Conservation (phyloP, 495 filamentous ascomycete genomes). For the Hypoxylon cercidicola region DNA sequence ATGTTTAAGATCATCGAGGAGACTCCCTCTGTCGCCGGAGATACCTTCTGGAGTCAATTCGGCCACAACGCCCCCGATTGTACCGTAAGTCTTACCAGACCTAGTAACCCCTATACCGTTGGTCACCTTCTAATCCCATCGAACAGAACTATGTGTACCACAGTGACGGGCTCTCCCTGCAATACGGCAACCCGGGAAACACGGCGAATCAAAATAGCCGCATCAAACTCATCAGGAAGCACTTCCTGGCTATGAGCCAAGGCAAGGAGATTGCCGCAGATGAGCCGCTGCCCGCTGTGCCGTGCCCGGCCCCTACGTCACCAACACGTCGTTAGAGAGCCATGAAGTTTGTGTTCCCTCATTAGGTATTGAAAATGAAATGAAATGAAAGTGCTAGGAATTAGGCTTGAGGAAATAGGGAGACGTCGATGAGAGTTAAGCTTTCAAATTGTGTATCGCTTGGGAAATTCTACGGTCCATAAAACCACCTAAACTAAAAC, state of each 20-base stretch:
- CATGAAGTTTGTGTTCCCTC: no score
- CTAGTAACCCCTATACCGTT: neutral
- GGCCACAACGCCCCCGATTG: conserved; percentile 63
- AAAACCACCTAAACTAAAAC: no score
- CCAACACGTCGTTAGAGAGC: conserved; percentile 50
- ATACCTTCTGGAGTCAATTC: conserved; percentile 64
- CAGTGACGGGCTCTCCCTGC: conserved; percentile 58
- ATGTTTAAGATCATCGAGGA: conserved; percentile 59
- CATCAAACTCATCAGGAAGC: conserved; percentile 55
- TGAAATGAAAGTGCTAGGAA: no score
- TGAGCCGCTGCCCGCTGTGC: conserved; percentile 43
- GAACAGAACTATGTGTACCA: conserved; percentile 52
- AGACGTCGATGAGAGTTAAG: no score
- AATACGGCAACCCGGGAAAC: conserved; percentile 62
- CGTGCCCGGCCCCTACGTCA: conserved; percentile 43
- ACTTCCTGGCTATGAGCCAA: conserved; percentile 57
- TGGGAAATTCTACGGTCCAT: no score
- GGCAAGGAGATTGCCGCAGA: conserved; percentile 35
- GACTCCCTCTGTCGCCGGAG: conserved; percentile 54
- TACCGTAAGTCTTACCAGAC: conserved; percentile 47
- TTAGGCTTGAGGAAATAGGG: no score
- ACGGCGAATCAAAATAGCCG: conserved; percentile 51
- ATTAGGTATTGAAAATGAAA: no score
- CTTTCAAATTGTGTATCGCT: no score
- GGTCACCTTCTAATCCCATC: conserved; percentile 1